Conservation (phyloP, 805 yeast genomes). For the Monosporozyma solicola region DNA sequence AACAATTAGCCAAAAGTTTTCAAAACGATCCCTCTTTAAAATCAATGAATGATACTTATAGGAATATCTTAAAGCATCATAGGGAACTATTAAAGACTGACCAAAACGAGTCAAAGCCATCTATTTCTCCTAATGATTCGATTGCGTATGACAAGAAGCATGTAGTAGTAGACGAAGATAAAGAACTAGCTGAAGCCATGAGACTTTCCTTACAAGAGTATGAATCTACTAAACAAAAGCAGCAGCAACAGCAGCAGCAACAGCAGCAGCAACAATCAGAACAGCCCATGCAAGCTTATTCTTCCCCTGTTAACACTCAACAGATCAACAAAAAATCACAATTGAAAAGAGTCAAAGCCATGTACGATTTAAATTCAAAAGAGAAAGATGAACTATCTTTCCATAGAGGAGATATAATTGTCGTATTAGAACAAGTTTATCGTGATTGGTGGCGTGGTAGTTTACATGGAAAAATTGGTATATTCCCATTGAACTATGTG, state of each 20-base stretch:
- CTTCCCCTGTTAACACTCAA: background rate
- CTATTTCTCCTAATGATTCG: background rate
- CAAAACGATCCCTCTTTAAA: constrained; percentile 65
- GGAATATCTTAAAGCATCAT: constrained; percentile 36
- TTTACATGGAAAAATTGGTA: constrained; percentile 69
- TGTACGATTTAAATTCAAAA: constrained; percentile 67
- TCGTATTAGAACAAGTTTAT: constrained; percentile 78
- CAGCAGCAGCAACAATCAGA: constrained; percentile 10
- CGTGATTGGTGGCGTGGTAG: constrained; percentile 96
- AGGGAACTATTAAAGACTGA: constrained; percentile 27
- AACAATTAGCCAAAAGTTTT: constrained; percentile 58
- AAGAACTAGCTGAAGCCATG: constrained; percentile 67
- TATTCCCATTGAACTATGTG: constrained; percentile 89
- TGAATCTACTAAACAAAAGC: constrained; percentile 27
- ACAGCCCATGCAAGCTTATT: constrained; percentile 3
- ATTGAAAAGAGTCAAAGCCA: constrained; percentile 63
- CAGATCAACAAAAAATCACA: constrained; percentile 1
- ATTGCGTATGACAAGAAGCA: constrained; percentile 35
- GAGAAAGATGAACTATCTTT: constrained; percentile 88
- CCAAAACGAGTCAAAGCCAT: constrained; percentile 6
- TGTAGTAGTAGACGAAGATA: constrained; percentile 61
- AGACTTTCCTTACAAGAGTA: constrained; percentile 62
- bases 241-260: constrained; percentile 12
- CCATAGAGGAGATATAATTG: constrained; percentile 77
- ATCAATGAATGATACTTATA: constrained; percentile 56